A percentile compares a stretch with the other conserved stretches of the same genome.
Conservation (phyloP, 192 early-diverging fungal species). For the Obelidium mucronatum region DNA sequence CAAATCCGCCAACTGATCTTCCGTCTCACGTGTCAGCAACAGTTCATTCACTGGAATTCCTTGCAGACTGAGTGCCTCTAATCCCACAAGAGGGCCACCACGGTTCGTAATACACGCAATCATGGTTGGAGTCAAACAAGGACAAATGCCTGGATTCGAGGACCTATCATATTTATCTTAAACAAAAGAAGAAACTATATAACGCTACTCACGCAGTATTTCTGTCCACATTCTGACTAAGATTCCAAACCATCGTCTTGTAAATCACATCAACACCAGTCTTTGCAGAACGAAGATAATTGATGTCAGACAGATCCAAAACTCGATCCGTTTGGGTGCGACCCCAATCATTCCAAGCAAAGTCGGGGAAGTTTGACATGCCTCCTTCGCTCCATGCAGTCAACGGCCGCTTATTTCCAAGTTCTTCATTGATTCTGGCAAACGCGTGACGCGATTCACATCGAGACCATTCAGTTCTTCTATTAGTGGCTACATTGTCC, state of each 20-base stretch:
- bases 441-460: slow-evolving; percentile 52
- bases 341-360: slow-evolving; percentile 52
- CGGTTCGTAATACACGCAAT: slow-evolving; percentile 56
- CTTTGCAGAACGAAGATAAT: slow-evolving; percentile 43
- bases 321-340: slow-evolving; percentile 50
- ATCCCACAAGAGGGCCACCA: slow-evolving; percentile 52
- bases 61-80: slow-evolving; percentile 53
- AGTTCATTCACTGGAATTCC: slow-evolving; percentile 53
- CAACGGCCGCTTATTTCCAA: slow-evolving; percentile 49
- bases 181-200: too few relatives aligned
- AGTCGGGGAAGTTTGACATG: slow-evolving; percentile 42
- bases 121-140: slow-evolving; percentile 52
- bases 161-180: too few relatives aligned
- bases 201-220: slow-evolving; percentile 30
- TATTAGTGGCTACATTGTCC: slow-evolving; percentile 10
- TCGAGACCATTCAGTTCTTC: slow-evolving; percentile 48
- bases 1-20: slow-evolving; percentile 52
- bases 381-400: slow-evolving; percentile 54
- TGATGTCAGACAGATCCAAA: slow-evolving; percentile 55
- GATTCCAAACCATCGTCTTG: slow-evolving; percentile 59
- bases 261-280: slow-evolving; percentile 42
- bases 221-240: slow-evolving; percentile 56
- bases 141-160: slow-evolving; percentile 39
- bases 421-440: slow-evolving; percentile 42
- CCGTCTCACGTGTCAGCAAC: slow-evolving; percentile 50